These are phyloP conservation scores for Lotmaria passim DNA, from an alignment of 208 protist species.

Conservation along the genomic window DNA sequence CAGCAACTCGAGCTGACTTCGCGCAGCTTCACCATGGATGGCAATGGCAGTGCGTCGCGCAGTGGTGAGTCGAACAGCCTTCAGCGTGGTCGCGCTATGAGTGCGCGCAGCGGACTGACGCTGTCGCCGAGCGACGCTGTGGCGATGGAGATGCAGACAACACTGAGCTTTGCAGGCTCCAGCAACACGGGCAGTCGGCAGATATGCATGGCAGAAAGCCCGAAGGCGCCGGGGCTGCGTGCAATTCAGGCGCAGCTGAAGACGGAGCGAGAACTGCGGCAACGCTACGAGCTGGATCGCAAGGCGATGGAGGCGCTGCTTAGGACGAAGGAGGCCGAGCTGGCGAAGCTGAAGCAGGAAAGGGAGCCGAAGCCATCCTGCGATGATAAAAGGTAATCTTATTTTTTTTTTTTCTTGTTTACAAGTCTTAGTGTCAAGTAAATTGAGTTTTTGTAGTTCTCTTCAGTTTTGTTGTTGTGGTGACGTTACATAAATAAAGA, in stretches of 20 bases:
- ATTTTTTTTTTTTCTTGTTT: background rate
- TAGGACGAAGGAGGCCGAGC: slow-evolving; percentile 10
- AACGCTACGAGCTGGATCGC: slow-evolving; percentile 19
- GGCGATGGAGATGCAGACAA: slow-evolving; percentile 4
- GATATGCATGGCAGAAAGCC: background rate
- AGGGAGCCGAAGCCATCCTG: background rate
- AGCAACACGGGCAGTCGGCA: background rate
- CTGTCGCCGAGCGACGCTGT: slow-evolving; percentile 7
- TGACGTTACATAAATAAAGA: no score
- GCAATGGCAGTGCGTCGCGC: background rate
- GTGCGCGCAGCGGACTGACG: slow-evolving; percentile 9
- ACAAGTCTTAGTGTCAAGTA: background rate
- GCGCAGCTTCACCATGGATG: slow-evolving; percentile 13
- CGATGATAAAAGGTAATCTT: slow-evolving; percentile 2
- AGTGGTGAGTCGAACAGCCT: background rate
- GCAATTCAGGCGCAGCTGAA: slow-evolving; percentile 15
- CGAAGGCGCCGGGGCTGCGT: slow-evolving; percentile 5
- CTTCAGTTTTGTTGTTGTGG: no score
- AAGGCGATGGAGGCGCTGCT: background rate
- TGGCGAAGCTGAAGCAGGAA: slow-evolving; percentile 16
- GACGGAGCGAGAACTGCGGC: slow-evolving; percentile 16
- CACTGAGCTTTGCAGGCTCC: background rate
- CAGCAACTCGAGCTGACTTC: slow-evolving; percentile 55
- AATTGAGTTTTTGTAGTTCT: background rate
- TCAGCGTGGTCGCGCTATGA: background rate